These are phyloP conservation scores for Cyclotella cryptica DNA, from an alignment of 108 stramenopile genomes.

Conservation along the genomic window DNA sequence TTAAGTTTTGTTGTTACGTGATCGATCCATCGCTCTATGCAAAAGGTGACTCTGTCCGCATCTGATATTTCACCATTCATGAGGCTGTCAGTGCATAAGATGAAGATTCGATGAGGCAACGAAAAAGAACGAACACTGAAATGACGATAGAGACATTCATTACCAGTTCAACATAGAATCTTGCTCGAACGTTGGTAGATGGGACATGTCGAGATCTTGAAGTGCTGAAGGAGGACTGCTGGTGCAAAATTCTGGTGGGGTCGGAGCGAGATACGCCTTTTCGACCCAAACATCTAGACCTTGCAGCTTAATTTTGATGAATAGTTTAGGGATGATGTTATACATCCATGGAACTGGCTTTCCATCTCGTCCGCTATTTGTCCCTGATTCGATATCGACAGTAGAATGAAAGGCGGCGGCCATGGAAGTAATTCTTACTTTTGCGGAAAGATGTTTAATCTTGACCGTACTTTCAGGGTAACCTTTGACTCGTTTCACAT, in stretches of 20 bases:
- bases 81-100: neutral
- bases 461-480: slow-evolving; percentile 23
- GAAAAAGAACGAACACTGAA: no score
- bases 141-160: neutral
- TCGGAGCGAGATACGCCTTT: slow-evolving; percentile 43
- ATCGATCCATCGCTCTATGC: slow-evolving; percentile 31
- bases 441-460: slow-evolving; percentile 8
- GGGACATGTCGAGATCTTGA: neutral
- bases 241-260: slow-evolving; percentile 23
- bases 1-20: slow-evolving; percentile 15
- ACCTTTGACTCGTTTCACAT: slow-evolving; percentile 3
- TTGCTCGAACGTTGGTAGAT: slow-evolving; percentile 31
- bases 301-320: slow-evolving; percentile 17
- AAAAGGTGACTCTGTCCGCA: slow-evolving; percentile 15
- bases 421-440: slow-evolving; percentile 9
- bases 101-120: neutral
- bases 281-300: slow-evolving; percentile 23
- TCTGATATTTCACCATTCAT: slow-evolving; percentile 4
- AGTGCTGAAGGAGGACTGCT: slow-evolving; percentile 13
- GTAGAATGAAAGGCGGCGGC: neutral
- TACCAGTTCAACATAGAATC: slow-evolving; percentile 10
- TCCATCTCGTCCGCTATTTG: neutral
- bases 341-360: slow-evolving; percentile 1
- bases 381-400: neutral
- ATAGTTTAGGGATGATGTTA: slow-evolving; percentile 13